phyloP scores from a whole-genome alignment of 352 stramenopile species.

The Phytopythium delawarense region DNA sequence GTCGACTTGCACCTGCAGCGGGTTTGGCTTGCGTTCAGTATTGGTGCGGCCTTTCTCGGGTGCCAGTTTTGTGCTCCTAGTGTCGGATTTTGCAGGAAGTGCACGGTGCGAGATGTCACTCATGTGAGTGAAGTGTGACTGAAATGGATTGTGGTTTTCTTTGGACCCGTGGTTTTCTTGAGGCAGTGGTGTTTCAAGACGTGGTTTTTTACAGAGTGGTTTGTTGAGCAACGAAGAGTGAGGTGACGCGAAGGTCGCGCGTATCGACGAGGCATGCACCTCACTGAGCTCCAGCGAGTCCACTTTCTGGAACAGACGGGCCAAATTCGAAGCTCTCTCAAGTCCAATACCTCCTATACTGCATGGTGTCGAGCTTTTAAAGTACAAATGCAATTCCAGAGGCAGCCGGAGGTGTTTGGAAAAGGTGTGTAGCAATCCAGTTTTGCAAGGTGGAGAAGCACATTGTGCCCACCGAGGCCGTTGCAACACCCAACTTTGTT shows the following conservation, averaged over 20 bases:
- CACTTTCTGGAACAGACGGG: too few species aligned
- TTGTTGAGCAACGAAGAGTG: background rate
- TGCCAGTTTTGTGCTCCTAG: background rate
- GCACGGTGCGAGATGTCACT: background rate
- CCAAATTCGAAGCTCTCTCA: too few species aligned
- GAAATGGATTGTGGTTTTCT: background rate
- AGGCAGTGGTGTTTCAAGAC: background rate
- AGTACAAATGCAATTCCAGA: too few species aligned
- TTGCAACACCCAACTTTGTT: too few species aligned
- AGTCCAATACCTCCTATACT: too few species aligned
- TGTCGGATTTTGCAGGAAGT: background rate
- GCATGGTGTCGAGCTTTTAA: too few species aligned
- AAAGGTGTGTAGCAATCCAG: too few species aligned
- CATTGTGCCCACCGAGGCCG: too few species aligned
- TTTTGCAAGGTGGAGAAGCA: too few species aligned
- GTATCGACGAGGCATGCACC: conserved; percentile 4
- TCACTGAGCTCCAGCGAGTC: too few species aligned
- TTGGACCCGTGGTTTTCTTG: too few species aligned
- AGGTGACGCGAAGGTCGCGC: conserved; percentile 8
- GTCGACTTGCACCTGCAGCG: background rate
- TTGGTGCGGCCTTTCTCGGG: background rate
- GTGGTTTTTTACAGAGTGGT: background rate
- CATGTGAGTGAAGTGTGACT: background rate
- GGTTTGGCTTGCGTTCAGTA: background rate
- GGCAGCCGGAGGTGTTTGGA: too few species aligned